phyloP scores from a whole-genome alignment of 495 filamentous ascomycete species.

The Penicillium robsamsonii region DNA sequence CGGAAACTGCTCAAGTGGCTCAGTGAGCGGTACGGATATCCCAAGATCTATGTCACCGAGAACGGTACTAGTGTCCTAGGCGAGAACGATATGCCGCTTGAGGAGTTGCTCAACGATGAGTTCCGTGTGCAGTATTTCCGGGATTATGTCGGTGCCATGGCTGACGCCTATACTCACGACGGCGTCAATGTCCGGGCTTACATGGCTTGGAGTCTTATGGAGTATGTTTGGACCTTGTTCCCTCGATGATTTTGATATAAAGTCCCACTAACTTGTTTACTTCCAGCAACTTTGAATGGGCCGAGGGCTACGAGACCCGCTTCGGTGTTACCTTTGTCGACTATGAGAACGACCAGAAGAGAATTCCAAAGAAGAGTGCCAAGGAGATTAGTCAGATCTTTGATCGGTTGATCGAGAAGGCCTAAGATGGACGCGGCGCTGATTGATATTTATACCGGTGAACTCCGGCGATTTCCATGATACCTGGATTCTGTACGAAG shows the following conservation, averaged over 20 bases:
- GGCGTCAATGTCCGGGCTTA: conserved; percentile 71
- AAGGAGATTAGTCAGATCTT: conserved; percentile 64
- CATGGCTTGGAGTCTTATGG: conserved; percentile 79
- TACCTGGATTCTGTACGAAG: neutral
- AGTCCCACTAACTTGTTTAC: conserved; percentile 13
- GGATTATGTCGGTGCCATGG: conserved; percentile 70
- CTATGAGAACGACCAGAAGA: conserved; percentile 70
- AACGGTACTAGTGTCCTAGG: conserved; percentile 76
- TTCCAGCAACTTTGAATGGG: conserved; percentile 57
- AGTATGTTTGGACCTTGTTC: conserved; percentile 38
- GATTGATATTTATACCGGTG: neutral
- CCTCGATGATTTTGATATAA: neutral
- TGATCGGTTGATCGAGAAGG: conserved; percentile 41
- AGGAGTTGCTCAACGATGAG: conserved; percentile 69
- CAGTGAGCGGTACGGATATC: conserved; percentile 68
- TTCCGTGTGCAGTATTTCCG: conserved; percentile 74
- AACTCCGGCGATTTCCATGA: neutral
- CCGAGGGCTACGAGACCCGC: conserved; percentile 80
- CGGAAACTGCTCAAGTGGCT: conserved; percentile 76
- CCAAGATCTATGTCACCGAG: conserved; percentile 79
- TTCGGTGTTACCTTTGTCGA: conserved; percentile 79
- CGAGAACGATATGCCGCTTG: conserved; percentile 69
- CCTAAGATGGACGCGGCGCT: conserved; percentile 4
- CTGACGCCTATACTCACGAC: conserved; percentile 62
- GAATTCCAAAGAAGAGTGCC: conserved; percentile 77